Base-by-base conservation (phyloP, 768 basidiomycete species). In the Boletus rubroflammeus region DNA sequence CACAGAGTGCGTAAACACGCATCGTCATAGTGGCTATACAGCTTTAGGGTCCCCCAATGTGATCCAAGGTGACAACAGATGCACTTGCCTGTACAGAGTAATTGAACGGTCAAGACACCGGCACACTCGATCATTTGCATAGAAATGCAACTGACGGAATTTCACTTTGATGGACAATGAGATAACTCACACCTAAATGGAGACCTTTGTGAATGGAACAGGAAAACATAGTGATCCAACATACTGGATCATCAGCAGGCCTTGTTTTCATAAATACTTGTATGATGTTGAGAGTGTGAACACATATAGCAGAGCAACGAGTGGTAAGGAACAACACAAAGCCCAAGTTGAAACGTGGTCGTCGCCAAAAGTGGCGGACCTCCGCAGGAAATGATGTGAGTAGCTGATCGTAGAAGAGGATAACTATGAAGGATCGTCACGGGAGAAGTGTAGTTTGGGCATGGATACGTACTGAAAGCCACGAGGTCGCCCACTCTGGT, bases 341-440 rank as follows among this genome's bases (percentile, higher is more conserved):
- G 2, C 62, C 69, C 67, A 69, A 74, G 35, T 65, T 71, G 5
- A 73, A 26, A 6, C 59, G 64, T 2, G 62, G 49, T 51, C 58
- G 56, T 9, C 44, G 57, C 81, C 82, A 82, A 64, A 76, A 77
- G 14, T 71, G 64, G 21, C 73, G 70, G 7, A 78, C 67, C 54
- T 83, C 81, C 28, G 54, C 48, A 1, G 57, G 44, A 5, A 82
- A 57, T 0, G 81, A 57, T 0, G 81, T 83, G 36, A 81, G 63
- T 38, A 71, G 35, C 54, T 78, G 79, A 46, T 82, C 81, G 46
- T 78, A 77, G 15, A 74, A 60, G 21, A 75, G 57, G 8, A 73
- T 46, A n/a, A 42, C 73, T 71, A 19, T 7, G n/a, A 34, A 15
- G 13, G 13, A 10, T 23, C 5, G 53, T 50, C 32, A 45, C 0